A percentile compares a stretch with the other conserved stretches of the same genome.
Evolutionary conservation across 495 filamentous ascomycete genomes (phyloP).

Genomic region (Staphylotrichum longicolle): DNA sequence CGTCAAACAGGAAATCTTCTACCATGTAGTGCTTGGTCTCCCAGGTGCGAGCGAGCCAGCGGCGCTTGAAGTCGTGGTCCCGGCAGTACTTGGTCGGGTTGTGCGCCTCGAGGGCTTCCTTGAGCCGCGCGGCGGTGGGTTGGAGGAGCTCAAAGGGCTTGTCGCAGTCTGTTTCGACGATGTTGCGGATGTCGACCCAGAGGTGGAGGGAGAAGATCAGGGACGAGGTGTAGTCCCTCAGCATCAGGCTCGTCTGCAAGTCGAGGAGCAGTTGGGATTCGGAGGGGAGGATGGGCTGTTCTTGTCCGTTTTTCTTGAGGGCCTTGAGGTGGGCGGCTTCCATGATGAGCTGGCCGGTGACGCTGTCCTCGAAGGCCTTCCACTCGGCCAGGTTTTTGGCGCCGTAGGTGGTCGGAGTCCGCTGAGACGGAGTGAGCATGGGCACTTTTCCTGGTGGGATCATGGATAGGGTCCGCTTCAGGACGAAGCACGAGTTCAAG

Average conservation of each 20-base stretch:
- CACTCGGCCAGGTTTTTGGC: conserved; percentile 14
- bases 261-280: conserved; percentile 28
- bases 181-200: conserved; percentile 33
- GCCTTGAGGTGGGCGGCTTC: conserved; percentile 27
- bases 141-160: conserved; percentile 26
- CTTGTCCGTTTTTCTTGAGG: conserved; percentile 20
- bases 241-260: conserved; percentile 21
- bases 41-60: conserved; percentile 15
- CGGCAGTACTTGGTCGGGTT: conserved; percentile 1
- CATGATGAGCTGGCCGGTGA: conserved; percentile 22
- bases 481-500: conserved; percentile 14
- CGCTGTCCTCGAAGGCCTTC: conserved; percentile 18
- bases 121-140: conserved; percentile 16
- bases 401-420: conserved; percentile 25
- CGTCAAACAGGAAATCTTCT: conserved; percentile 24
- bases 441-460: conserved; percentile 28
- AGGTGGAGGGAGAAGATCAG: conserved; percentile 31
- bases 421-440: conserved; percentile 17
- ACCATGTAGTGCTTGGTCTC: conserved; percentile 26
- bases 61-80: conserved; percentile 19
- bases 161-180: conserved; percentile 27
- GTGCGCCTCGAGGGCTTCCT: conserved; percentile 15
- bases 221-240: conserved; percentile 10
- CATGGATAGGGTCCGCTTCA: conserved; percentile 3
- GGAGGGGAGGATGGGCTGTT: conserved; percentile 16